Evolutionary conservation across 2,329 filamentous ascomycete genomes (phyloP), one percentile per base, ranked within the genome.

Genomic region (Moelleriella libera): DNA sequence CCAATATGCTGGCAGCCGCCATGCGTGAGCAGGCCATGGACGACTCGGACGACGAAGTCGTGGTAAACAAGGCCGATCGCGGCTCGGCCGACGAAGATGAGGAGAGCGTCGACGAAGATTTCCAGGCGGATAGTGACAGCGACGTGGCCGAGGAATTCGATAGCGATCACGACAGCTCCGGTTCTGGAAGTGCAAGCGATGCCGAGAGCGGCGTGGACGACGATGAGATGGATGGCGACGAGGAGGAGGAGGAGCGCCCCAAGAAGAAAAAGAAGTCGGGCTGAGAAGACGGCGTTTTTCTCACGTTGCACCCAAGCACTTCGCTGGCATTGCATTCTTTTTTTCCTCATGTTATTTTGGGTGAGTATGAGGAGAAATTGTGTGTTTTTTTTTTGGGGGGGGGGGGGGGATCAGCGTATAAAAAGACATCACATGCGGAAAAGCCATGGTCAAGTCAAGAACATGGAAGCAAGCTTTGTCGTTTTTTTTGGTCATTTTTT

Each of bases 121-220:
- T 98, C 73, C 78, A 85, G 56, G 86, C 85, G 5, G 88, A 94
- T 52, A 89, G 84, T 11, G 92, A 98, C 54, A 94, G 85, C 47
- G 92, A 98, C 55, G 89, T 96, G 2, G 92, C 90, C 1, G 92
- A 98, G 66, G 94, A 98, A 62, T 98, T 80, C 56, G 92, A 98
- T 65, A 90, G 85, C 47, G 83, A 79, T 43, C 90, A 96, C 60
- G 87, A 94, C 61, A 95, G 88, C 60, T 85, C 80, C 45, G 88
- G 84, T 10, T 81, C 76, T 14, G 82, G 82, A 58, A 81, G 78
- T 49, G 80, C 76, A 46, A 74, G 68, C 32, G 74, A 74, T 53
- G 71, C 64, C 6, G 72, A 73, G 50, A 71, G 68, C 30, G 74
- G 69, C 10, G 70, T 71, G 3, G 66, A 73, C 5, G 70, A 69